A percentile compares a stretch with the other conserved stretches of the same genome.
Conservation (phyloP, 139 green algal species). For the Auxenochlorella pyrenoidosa region DNA sequence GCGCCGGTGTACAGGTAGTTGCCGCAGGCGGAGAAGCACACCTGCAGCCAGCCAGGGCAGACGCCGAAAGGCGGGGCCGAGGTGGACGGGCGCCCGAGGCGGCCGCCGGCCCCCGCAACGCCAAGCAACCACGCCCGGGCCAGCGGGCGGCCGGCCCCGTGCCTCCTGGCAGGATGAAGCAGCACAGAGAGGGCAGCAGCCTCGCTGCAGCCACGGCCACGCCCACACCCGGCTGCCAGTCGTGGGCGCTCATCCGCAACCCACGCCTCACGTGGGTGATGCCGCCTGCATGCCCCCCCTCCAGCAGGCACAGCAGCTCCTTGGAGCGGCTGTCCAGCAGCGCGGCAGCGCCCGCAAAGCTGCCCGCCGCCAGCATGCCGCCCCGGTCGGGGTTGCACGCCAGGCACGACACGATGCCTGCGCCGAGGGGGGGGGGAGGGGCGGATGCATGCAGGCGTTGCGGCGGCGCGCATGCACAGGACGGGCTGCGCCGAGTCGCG, state of each 20-base stretch:
- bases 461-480: too few relatives aligned
- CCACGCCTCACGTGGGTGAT: constrained; percentile 72
- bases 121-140: too few relatives aligned
- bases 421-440: not conserved
- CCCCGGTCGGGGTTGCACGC: constrained; percentile 62
- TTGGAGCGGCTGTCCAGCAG: constrained; percentile 67
- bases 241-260: too few relatives aligned
- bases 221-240: not conserved
- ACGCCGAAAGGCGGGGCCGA: too few relatives aligned
- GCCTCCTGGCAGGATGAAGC: too few relatives aligned
- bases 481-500: too few relatives aligned
- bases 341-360: constrained; percentile 73
- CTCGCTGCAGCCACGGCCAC: too few relatives aligned
- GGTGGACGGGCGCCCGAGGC: too few relatives aligned
- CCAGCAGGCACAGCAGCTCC: constrained; percentile 73
- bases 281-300: constrained; percentile 73
- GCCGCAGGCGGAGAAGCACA: constrained; percentile 78
- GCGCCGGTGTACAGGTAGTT: constrained; percentile 92
- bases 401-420: constrained; percentile 91
- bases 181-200: too few relatives aligned
- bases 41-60: constrained; percentile 42
- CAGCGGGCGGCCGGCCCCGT: too few relatives aligned
- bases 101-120: too few relatives aligned
- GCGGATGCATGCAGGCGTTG: not conserved
- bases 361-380: constrained; percentile 78